These are phyloP conservation scores for Capsicum chinense DNA, from an alignment of 257 asterid species.

Conservation along the genomic window DNA sequence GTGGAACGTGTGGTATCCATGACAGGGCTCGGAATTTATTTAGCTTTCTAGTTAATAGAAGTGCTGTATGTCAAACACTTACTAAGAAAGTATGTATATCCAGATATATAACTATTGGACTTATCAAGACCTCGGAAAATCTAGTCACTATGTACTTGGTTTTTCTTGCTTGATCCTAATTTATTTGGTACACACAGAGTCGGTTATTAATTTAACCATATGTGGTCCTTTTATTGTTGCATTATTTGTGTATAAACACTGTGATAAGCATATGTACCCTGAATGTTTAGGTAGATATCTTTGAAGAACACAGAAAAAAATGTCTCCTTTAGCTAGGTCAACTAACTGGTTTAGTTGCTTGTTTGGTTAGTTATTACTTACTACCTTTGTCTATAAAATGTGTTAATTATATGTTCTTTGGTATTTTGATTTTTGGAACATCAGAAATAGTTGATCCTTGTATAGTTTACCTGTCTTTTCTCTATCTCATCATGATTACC, in stretches of 20 bases:
- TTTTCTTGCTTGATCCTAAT: slow-evolving; percentile 1
- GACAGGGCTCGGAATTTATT: neutral
- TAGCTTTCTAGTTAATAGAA: neutral
- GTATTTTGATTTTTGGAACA: neutral
- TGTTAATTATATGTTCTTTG: neutral
- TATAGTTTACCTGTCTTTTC: neutral
- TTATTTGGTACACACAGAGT: neutral
- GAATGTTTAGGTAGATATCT: neutral
- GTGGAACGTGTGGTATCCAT: neutral
- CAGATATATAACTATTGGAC: neutral
- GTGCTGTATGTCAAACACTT: neutral
- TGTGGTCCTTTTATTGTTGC: neutral
- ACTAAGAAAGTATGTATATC: neutral
- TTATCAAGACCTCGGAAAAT: neutral
- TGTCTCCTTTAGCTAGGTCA: neutral
- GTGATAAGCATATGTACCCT: neutral
- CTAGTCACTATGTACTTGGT: neutral
- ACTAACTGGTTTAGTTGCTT: neutral
- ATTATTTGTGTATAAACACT: neutral
- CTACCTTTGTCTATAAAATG: neutral
- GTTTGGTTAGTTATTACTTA: neutral
- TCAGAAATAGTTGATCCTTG: neutral
- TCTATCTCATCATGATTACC: neutral
- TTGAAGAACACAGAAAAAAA: neutral
- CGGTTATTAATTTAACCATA: neutral